A percentile compares a stretch with the other conserved stretches of the same genome.
phyloP scores from a whole-genome alignment of 2,329 filamentous ascomycete species.

The Paracoccidioides brasiliensis region DNA sequence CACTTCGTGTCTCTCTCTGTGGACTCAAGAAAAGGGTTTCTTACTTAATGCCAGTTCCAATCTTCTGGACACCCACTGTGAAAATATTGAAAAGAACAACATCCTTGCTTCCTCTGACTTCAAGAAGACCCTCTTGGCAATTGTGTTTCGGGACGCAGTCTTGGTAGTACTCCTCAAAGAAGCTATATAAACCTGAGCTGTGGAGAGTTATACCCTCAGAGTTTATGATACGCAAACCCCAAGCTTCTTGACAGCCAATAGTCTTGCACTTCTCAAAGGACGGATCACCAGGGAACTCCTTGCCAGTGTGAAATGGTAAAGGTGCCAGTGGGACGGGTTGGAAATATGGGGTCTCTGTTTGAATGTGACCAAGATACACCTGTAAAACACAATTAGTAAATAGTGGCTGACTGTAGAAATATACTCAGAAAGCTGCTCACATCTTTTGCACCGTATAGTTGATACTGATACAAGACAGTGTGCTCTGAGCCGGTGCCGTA shows the following conservation, averaged over 20 bases:
- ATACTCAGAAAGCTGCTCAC: conserved; percentile 2
- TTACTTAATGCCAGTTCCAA: conserved; percentile 6
- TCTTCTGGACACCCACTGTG: conserved; percentile 14
- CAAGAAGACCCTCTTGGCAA: conserved; percentile 32
- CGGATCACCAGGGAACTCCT: conserved; percentile 35
- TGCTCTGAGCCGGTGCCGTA: conserved; percentile 55
- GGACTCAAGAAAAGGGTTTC: not conserved
- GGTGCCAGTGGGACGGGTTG: conserved; percentile 51
- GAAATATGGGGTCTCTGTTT: conserved; percentile 60
- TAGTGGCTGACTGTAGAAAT: conserved; percentile 31
- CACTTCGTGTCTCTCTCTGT: not conserved
- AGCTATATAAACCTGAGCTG: conserved; percentile 52
- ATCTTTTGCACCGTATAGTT: conserved; percentile 47
- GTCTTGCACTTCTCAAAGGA: conserved; percentile 35
- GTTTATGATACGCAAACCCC: conserved; percentile 50
- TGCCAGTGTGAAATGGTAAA: conserved; percentile 40
- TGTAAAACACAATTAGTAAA: not conserved
- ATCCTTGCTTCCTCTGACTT: conserved; percentile 12
- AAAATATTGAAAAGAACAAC: conserved; percentile 15
- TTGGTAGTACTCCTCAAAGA: conserved; percentile 47
- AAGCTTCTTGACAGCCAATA: conserved; percentile 35
- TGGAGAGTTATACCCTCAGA: conserved; percentile 46
- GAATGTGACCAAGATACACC: conserved; percentile 43
- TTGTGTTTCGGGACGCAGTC: conserved; percentile 33
- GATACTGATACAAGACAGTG: conserved; percentile 56